Conservation (phyloP, 139 green algal species). For the Klebsormidium nitens region DNA sequence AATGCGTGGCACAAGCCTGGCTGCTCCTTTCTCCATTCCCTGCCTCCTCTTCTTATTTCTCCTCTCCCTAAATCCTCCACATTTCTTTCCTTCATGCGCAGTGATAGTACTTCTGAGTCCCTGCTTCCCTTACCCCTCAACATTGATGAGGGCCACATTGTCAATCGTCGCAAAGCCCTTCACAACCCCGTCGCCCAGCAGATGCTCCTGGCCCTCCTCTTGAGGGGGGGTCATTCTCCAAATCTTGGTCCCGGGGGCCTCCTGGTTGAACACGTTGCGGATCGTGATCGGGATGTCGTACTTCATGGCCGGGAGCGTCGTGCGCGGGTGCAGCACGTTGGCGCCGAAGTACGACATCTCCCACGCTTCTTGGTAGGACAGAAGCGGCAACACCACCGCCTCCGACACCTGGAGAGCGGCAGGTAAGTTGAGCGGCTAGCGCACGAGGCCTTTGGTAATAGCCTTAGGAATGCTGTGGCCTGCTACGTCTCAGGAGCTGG, state of each 20-base stretch:
- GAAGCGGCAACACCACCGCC: slow-evolving; percentile 60
- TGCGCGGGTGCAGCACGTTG: slow-evolving; percentile 95
- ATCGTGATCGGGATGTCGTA: slow-evolving; percentile 91
- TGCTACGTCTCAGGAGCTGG: too few relatives aligned
- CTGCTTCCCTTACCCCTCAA: slow-evolving; percentile 71
- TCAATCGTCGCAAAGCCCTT: slow-evolving; percentile 98
- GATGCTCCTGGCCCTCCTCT: not conserved
- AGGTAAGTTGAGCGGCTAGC: too few relatives aligned
- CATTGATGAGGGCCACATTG: slow-evolving; percentile 84
- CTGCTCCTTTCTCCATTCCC: too few relatives aligned
- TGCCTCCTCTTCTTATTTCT: too few relatives aligned
- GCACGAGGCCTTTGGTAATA: too few relatives aligned
- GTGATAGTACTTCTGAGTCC: too few relatives aligned
- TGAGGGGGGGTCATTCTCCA: too few relatives aligned
- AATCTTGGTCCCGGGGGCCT: slow-evolving; percentile 54
- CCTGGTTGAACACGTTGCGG: slow-evolving; percentile 94
- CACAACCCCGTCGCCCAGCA: slow-evolving; percentile 40
- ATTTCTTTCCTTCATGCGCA: slow-evolving; percentile 3
- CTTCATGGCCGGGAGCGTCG: slow-evolving; percentile 91
- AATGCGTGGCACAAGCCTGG: too few relatives aligned
- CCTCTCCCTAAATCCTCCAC: not conserved
- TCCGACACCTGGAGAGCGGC: too few relatives aligned
- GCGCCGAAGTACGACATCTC: slow-evolving; percentile 97
- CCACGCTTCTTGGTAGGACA: slow-evolving; percentile 96
- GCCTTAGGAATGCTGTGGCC: too few relatives aligned